These are phyloP conservation scores for Pichia sp. DNA, from an alignment of 1,139 yeast species.

Conservation along the genomic window DNA sequence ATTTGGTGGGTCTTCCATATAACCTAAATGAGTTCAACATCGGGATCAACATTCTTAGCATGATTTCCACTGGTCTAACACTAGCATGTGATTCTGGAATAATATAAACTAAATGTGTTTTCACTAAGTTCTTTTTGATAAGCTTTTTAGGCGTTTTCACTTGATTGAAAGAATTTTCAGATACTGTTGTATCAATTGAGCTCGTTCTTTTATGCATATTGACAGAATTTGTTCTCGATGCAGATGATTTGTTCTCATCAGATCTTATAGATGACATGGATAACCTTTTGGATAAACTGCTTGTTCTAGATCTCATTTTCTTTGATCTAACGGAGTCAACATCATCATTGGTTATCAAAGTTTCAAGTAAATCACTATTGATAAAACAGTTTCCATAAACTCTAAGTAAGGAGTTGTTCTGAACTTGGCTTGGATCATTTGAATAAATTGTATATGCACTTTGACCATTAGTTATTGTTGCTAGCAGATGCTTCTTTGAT, in stretches of 20 bases:
- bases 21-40: slow-evolving; percentile 46
- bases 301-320: slow-evolving; percentile 5
- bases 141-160: slow-evolving; percentile 16
- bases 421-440: slow-evolving; percentile 46
- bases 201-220: slow-evolving; percentile 21
- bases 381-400: slow-evolving; percentile 43
- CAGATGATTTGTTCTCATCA: not conserved
- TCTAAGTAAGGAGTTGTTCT: slow-evolving; percentile 46
- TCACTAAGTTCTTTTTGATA: slow-evolving; percentile 30
- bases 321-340: slow-evolving; percentile 2
- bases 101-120: slow-evolving; percentile 35
- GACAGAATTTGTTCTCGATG: not conserved
- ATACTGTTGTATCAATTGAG: slow-evolving; percentile 24
- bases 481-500: slow-evolving; percentile 40
- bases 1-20: slow-evolving; percentile 49
- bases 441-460: slow-evolving; percentile 48
- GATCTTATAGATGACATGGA: slow-evolving; percentile 18
- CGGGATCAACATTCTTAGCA: slow-evolving; percentile 48
- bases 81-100: slow-evolving; percentile 53
- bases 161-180: slow-evolving; percentile 23
- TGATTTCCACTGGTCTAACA: slow-evolving; percentile 48
- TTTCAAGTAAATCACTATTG: slow-evolving; percentile 29
- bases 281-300: not conserved
- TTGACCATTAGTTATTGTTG: slow-evolving; percentile 37
- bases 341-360: slow-evolving; percentile 15